Conservation (phyloP, 345 rosid genomes). For the Acer saccharum region DNA sequence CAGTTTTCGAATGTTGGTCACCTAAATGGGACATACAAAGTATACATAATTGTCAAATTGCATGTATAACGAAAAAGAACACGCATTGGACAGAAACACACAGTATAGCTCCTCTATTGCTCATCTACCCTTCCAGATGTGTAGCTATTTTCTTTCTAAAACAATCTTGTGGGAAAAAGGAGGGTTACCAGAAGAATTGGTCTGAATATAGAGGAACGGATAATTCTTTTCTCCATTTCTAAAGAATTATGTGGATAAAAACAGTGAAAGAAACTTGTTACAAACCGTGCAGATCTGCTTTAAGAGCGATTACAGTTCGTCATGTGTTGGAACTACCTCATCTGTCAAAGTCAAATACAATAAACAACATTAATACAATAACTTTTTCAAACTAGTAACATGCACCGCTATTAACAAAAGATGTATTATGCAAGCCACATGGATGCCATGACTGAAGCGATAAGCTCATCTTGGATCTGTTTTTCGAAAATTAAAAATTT, state of each 20-base stretch:
- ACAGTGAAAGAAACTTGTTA: neutral
- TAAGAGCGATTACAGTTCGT: constrained; percentile 47
- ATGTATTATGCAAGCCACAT: neutral
- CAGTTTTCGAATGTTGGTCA: neutral
- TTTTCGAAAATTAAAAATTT: neutral
- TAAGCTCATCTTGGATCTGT: constrained; percentile 4
- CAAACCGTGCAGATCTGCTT: constrained; percentile 5
- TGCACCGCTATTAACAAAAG: neutral
- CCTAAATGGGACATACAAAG: neutral
- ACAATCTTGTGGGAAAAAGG: neutral
- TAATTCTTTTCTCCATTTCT: neutral
- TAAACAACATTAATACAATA: neutral
- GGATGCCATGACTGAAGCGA: neutral
- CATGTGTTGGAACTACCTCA: constrained; percentile 32
- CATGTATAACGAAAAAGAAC: neutral
- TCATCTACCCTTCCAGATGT: neutral
- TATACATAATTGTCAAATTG: neutral
- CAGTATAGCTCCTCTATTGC: neutral
- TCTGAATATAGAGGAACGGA: neutral
- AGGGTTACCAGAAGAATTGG: neutral
- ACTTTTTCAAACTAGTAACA: neutral
- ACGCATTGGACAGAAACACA: neutral
- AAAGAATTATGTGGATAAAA: neutral
- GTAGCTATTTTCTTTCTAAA: neutral
- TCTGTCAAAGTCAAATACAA: constrained; percentile 32